phyloP scores from a whole-genome alignment of 805 yeast species.

The Candida pseudoglaebosa region DNA sequence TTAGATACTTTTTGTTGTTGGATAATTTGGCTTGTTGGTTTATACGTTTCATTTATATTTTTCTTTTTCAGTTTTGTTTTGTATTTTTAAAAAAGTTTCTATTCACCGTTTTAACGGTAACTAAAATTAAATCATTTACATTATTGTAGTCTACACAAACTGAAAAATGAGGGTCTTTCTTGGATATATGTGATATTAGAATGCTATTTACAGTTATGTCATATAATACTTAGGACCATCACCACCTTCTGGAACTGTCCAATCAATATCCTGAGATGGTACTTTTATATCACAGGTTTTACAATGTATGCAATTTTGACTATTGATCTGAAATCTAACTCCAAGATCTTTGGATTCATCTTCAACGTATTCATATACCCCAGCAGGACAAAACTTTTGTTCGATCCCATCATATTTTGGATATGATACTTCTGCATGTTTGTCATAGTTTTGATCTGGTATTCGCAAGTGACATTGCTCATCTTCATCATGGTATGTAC shows the following conservation, averaged over 20 bases:
- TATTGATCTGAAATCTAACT: constrained; percentile 85
- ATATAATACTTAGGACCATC: constrained; percentile 96
- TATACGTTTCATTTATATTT: constrained; percentile 1
- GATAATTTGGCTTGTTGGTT: constrained; percentile 1
- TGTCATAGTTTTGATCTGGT: constrained; percentile 54
- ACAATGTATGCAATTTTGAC: constrained; percentile 97
- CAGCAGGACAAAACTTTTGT: constrained; percentile 95
- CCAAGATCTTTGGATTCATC: constrained; percentile 58
- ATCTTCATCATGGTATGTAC: constrained; percentile 92
- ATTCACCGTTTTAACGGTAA: background rate
- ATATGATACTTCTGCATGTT: constrained; percentile 66
- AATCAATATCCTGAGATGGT: constrained; percentile 88
- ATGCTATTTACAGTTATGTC: constrained; percentile 39
- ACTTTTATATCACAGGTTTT: constrained; percentile 97
- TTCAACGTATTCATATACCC: constrained; percentile 90
- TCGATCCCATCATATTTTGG: constrained; percentile 85
- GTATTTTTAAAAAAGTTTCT: background rate
- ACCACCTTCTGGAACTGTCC: constrained; percentile 99
- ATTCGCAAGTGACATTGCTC: constrained; percentile 82
- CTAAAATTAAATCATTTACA: no score
- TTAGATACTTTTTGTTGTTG: constrained; percentile 1
- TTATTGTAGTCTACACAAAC: no score
- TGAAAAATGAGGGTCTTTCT: no score
- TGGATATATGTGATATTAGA: background rate
- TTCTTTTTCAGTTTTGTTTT: background rate